Evolutionary conservation across 345 rosid genomes (phyloP).

Genomic region (Barbarea vulgaris): DNA sequence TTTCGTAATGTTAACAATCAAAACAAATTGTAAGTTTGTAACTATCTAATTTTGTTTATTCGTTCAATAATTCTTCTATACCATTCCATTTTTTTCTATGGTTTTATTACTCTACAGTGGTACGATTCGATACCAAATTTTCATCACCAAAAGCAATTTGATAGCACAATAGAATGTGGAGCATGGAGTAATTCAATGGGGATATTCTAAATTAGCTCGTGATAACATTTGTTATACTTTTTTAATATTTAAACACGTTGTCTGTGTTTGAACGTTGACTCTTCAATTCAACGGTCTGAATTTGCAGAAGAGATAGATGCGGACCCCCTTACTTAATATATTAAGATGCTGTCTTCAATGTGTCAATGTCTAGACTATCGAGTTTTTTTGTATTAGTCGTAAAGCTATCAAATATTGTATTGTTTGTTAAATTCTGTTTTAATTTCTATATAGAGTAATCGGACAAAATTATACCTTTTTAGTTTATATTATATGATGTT

Average conservation of each 20-base stretch:
- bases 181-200: neutral
- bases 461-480: neutral
- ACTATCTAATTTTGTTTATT: neutral
- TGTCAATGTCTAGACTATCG: slow-evolving; percentile 1
- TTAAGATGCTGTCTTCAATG: neutral
- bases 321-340: neutral
- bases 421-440: slow-evolving; percentile 2
- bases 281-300: slow-evolving; percentile 13
- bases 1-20: neutral
- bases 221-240: no score
- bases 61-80: neutral
- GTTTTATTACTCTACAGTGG: neutral
- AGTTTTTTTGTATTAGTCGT: neutral
- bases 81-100: neutral
- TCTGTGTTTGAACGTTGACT: slow-evolving; percentile 35
- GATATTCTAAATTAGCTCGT: no score
- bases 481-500: neutral
- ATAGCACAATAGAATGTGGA: neutral
- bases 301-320: neutral
- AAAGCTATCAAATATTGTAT: neutral
- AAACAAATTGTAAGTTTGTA: neutral
- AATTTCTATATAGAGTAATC: neutral
- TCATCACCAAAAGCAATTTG: slow-evolving; percentile 1
- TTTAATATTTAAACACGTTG: no score
- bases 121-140: neutral